Conservation (phyloP, 805 yeast genomes). For the Spencermartinsiella europaea region DNA sequence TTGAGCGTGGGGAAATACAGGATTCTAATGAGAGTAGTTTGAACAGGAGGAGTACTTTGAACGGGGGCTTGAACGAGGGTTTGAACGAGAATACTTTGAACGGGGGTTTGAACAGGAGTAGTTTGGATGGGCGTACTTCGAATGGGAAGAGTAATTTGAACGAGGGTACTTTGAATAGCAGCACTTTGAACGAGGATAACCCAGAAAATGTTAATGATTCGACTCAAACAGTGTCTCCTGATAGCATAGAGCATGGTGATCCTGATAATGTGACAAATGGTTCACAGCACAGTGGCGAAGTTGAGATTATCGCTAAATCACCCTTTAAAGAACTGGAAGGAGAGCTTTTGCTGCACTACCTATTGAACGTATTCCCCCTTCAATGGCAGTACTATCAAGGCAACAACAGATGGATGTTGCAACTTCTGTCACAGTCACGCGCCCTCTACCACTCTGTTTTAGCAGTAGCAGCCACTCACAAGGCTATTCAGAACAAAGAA, state of each 20-base stretch:
- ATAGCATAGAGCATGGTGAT: not conserved
- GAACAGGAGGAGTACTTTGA: not conserved
- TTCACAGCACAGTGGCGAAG: no score
- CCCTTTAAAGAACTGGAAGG: conserved; percentile 3
- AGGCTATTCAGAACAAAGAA: conserved; percentile 2
- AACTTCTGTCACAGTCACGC: conserved; percentile 7
- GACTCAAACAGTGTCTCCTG: not conserved
- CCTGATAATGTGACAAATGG: not conserved
- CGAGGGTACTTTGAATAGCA: not conserved
- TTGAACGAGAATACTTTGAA: not conserved
- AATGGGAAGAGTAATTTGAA: not conserved
- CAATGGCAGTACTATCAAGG: conserved; percentile 14
- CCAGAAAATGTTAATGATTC: no score
- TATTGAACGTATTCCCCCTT: conserved; percentile 8
- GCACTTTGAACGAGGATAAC: not conserved
- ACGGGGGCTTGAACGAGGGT: not conserved
- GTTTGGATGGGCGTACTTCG: not conserved
- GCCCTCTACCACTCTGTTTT: conserved; percentile 11
- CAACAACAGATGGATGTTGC: conserved; percentile 3
- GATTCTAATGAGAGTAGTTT: not conserved
- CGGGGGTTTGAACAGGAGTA: not conserved
- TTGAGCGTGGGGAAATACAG: not conserved
- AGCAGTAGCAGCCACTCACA: conserved; percentile 10
- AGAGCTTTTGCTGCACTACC: conserved; percentile 7
- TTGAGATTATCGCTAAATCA: no score